Base-by-base conservation (phyloP, 441 rosid genomes). In the Gossypium davidsonii region DNA sequence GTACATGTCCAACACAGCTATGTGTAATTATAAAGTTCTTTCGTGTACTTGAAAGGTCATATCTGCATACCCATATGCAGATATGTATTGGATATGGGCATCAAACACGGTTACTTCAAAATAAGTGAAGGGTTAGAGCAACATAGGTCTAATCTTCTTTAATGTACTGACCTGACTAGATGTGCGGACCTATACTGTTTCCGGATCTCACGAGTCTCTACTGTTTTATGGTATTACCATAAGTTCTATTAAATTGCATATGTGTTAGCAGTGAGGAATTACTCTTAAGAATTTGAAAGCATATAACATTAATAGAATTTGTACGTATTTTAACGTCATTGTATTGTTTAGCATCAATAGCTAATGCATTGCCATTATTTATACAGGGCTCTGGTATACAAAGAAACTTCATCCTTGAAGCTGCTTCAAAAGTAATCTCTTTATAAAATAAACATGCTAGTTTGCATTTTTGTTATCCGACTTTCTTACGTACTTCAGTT, bases 301-400 rank as follows among this genome's bases (percentile, higher is more conserved):
- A 9, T 39, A 23, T 49, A 15, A 56, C 59, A 53, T 12, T 68
- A 55, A 25, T 56, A 23, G 20, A 9, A 4, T 53, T 18, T 61
- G 26, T 52, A 31, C 18, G 39, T 11, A 72, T 59, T 67, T 66
- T 66, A 37, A 21, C 18, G 0, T 26, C 68, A 4, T 12, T 44
- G 8, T 15, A 58, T 11, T 15, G 28, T 31, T 59, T 75, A 3
- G 56, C 44, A 26, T 56, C 60, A 26, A 44, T 59, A 11, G 28
- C 34, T 73, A 23, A 62, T 11, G 5, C 5, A 17, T 62, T 62
- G 59, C 65, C 48, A 2, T 70, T 17, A 61, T 65, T 48, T 14
- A 26, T 73, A 74, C 87, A 92, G 96, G 96, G 93, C 23, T 52
- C 66, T n/a, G 96, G 98, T 53, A 74, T 92, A 71, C 81, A 68